Conservation (phyloP, 148 eudicot genomes). For the Cornus controversa region DNA sequence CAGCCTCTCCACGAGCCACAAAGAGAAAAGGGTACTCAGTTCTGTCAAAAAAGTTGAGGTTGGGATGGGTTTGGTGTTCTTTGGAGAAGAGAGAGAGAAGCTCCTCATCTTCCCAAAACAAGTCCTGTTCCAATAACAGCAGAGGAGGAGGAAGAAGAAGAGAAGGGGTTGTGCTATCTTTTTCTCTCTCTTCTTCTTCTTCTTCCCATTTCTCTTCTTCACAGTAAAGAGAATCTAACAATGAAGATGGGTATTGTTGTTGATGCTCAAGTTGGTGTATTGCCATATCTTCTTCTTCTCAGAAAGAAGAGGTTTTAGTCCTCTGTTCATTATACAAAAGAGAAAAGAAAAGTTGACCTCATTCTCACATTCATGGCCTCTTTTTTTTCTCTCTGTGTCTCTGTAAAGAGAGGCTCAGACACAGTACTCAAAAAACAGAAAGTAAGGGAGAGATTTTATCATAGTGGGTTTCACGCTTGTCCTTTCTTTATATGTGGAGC, state of each 20-base stretch:
- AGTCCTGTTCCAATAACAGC: constrained; percentile 38
- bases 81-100: constrained; percentile 41
- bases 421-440: constrained; percentile 23
- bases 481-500: constrained; percentile 31
- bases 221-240: constrained; percentile 41
- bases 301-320: background rate
- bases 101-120: constrained; percentile 67
- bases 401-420: constrained; percentile 21
- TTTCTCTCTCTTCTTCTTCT: constrained; percentile 2
- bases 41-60: constrained; percentile 2
- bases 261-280: constrained; percentile 21
- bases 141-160: constrained; percentile 22
- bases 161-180: constrained; percentile 1
- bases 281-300: constrained; percentile 15
- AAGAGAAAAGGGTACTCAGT: background rate
- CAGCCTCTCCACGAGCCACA: constrained; percentile 36
- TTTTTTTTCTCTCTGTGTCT: constrained; percentile 16
- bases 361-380: constrained; percentile 16
- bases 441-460: too few relatives aligned
- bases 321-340: background rate
- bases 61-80: constrained; percentile 36
- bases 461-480: too few relatives aligned
- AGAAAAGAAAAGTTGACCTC: background rate
- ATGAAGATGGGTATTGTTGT: constrained; percentile 19
- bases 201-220: constrained; percentile 41